A percentile compares a stretch with the other conserved stretches of the same genome.
Conservation (phyloP, 1,284 basidiomycete genomes). For the Phlebopus sp. region DNA sequence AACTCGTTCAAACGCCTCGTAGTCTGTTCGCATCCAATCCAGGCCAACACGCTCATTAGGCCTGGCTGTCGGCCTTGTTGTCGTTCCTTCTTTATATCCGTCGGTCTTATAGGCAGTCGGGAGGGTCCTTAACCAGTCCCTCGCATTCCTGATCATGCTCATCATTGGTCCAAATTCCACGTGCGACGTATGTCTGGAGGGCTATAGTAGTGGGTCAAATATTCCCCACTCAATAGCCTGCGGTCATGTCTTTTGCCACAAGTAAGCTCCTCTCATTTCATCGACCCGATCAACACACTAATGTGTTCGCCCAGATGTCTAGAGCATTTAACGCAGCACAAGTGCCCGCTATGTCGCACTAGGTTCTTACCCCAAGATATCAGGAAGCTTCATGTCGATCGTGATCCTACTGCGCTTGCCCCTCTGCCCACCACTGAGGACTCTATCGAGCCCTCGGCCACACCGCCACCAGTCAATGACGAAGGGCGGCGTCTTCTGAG, state of each 20-base stretch:
- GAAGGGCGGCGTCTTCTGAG: conserved; percentile 34
- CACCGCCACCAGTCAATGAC: conserved; percentile 25
- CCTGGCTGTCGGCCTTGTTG: conserved; percentile 22
- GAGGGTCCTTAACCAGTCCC: conserved; percentile 37
- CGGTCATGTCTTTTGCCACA: conserved; percentile 45
- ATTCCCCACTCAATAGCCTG: conserved; percentile 43
- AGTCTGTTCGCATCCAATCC: conserved; percentile 22
- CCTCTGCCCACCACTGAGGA: conserved; percentile 3
- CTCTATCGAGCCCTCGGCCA: conserved; percentile 14
- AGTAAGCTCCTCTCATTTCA: conserved; percentile 19
- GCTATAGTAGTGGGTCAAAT: conserved; percentile 35
- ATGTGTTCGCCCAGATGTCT: conserved; percentile 27
- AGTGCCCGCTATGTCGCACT: conserved; percentile 36
- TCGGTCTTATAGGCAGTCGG: conserved; percentile 7
- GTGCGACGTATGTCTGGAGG: conserved; percentile 49
- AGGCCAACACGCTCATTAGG: conserved; percentile 31
- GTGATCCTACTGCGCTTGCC: conserved; percentile 13
- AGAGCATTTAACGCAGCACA: conserved; percentile 30
- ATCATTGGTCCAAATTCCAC: conserved; percentile 43
- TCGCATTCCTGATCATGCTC: conserved; percentile 36
- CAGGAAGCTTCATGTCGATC: conserved; percentile 33
- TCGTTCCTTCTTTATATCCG: conserved; percentile 26
- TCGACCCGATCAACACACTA: neutral
- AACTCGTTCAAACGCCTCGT: conserved; percentile 16
- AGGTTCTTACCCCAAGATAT: conserved; percentile 29